Conservation (phyloP, 495 filamentous ascomycete species). For the Xylaria curta region DNA sequence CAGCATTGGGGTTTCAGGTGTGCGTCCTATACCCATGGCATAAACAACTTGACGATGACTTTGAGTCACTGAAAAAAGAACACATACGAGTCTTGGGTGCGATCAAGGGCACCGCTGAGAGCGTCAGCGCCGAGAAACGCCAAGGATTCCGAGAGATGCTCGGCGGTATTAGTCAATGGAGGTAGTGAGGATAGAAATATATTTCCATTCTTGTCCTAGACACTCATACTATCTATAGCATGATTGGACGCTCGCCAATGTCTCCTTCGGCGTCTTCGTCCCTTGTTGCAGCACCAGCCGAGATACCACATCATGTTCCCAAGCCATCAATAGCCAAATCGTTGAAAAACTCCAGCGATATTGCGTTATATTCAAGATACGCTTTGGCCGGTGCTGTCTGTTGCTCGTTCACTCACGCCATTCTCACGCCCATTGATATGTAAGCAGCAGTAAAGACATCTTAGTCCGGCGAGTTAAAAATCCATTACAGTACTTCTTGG, state of each 20-base stretch:
- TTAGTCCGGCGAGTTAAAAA: slow-evolving; percentile 6
- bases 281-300: slow-evolving; percentile 7
- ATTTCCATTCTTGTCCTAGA: slow-evolving; percentile 14
- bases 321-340: not conserved
- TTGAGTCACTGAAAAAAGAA: slow-evolving; percentile 62
- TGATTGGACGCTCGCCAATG: slow-evolving; percentile 13
- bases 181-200: slow-evolving; percentile 23
- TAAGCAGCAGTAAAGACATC: slow-evolving; percentile 34
- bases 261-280: not conserved
- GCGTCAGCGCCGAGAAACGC: slow-evolving; percentile 1
- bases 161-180: slow-evolving; percentile 36
- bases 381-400: slow-evolving; percentile 84
- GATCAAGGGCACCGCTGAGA: slow-evolving; percentile 28
- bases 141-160: slow-evolving; percentile 22
- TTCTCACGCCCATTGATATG: slow-evolving; percentile 83
- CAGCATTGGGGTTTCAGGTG: slow-evolving; percentile 68
- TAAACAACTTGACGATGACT: slow-evolving; percentile 64
- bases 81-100: slow-evolving; percentile 48
- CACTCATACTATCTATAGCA: slow-evolving; percentile 35
- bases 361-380: slow-evolving; percentile 55
- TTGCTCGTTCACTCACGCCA: slow-evolving; percentile 84
- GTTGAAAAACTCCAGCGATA: not conserved
- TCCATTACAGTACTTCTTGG: slow-evolving; percentile 43
- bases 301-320: slow-evolving; percentile 7
- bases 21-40: slow-evolving; percentile 73